Evolutionary conservation across 192 early-diverging fungal genomes (phyloP), one percentile per base, ranked within the genome.

Genomic region (Coemansia sp.): DNA sequence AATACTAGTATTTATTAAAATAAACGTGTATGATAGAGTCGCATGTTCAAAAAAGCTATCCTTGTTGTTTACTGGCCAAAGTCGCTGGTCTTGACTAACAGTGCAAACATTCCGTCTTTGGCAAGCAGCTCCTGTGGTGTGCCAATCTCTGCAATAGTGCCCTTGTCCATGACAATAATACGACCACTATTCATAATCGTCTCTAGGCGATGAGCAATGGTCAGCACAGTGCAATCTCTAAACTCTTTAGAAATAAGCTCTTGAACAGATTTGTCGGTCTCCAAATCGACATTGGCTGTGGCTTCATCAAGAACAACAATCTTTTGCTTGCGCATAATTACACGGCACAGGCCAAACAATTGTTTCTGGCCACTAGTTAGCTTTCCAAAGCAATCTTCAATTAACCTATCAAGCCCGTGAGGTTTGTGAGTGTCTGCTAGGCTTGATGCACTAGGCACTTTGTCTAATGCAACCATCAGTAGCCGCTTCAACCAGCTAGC

Each of bases 141-240:
- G 17, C 87, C 88, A 70, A 87, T 87, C 44, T 92, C 91, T 0
- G 74, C 84, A 11, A 94, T 67, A 0, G 75, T 53, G 11, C 93
- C 93, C 32, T 90, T 69, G 62, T 92, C 87, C 44, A 95, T 78
- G 5, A 94, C 92, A 26, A 93, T 61, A 68, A 94, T 87, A 53
- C 86, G 78, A 63, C 92, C 91, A 61, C 86, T 88, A 68, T 88
- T 79, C 43, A 86, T 73, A 0, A 88, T 80, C 2, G 90, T 91
- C 49, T 91, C 89, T 33, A 91, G 71, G 43, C 91, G 88, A 74
- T 95, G 90, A 1, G 90, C 90, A 63, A 91, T 91, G 6, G 88
- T 88, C 19, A 91, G 67, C 16, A 91, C 80, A 9, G 74, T 76
- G 35, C 66, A 55, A 39, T 82, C 58, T 0, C 49, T 63, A 72